Percentiles rank a stretch among this genome's conserved stretches.
These are phyloP conservation scores for Magnaporthiopsis rhizophila DNA, from an alignment of 2,329 filamentous ascomycete genomes.

Conservation along the genomic window DNA sequence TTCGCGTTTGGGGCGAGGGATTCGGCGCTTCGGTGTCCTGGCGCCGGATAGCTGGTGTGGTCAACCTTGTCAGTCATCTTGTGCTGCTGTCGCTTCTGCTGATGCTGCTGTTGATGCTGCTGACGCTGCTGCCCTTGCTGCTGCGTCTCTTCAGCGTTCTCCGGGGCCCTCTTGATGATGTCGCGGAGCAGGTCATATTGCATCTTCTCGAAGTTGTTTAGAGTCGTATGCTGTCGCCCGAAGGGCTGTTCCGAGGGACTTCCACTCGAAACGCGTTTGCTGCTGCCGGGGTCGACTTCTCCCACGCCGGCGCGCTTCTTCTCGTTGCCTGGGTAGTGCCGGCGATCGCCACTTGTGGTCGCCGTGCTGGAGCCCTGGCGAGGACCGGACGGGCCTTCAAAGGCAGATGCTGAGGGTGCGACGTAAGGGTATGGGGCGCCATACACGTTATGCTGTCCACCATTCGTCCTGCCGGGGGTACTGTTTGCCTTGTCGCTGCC, in stretches of 20 bases:
- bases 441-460: conserved; percentile 4
- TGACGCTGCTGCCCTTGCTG: neutral
- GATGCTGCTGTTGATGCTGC: conserved; percentile 7
- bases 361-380: neutral
- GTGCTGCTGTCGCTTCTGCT: neutral
- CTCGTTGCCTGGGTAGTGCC: conserved; percentile 10
- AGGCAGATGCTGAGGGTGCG: neutral
- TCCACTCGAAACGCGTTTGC: conserved; percentile 18
- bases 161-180: conserved; percentile 10
- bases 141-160: neutral
- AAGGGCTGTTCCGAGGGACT: conserved; percentile 7
- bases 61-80: conserved; percentile 14
- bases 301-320: neutral
- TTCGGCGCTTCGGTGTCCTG: conserved; percentile 15
- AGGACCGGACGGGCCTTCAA: neutral
- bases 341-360: conserved; percentile 6
- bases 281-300: neutral
- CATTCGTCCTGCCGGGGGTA: neutral
- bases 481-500: neutral
- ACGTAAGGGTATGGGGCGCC: conserved; percentile 4
- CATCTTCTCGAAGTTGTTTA: conserved; percentile 16
- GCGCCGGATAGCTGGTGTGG: conserved; percentile 41
- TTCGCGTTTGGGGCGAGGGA: conserved; percentile 26
- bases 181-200: conserved; percentile 14
- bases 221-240: conserved; percentile 1